These are phyloP conservation scores for Fusarium brevicatenulatum DNA, from an alignment of 2,329 filamentous ascomycete genomes.

Conservation along the genomic window DNA sequence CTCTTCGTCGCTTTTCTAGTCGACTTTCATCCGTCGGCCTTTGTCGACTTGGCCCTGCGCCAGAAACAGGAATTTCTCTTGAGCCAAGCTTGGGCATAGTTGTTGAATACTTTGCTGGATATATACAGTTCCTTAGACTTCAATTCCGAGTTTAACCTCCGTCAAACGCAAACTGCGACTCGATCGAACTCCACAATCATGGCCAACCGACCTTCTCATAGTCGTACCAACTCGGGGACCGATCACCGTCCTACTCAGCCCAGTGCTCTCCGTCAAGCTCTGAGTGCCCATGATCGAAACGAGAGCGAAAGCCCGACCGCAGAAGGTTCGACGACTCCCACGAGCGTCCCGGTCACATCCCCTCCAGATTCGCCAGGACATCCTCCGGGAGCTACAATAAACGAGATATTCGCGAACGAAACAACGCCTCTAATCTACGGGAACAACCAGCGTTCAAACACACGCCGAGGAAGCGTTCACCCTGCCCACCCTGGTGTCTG, in stretches of 20 bases:
- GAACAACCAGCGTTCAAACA: conserved; percentile 35
- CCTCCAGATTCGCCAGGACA: conserved; percentile 40
- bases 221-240: conserved; percentile 45
- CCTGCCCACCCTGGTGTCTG: conserved; percentile 62
- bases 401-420: conserved; percentile 52
- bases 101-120: neutral
- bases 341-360: conserved; percentile 33
- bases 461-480: conserved; percentile 40
- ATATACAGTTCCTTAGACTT: neutral
- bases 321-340: conserved; percentile 6
- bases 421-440: conserved; percentile 60
- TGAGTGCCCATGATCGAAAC: conserved; percentile 47
- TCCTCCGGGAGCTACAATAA: conserved; percentile 31
- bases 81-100: conserved; percentile 3
- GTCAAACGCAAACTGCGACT: neutral
- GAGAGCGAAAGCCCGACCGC: conserved; percentile 10
- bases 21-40: conserved; percentile 3
- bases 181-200: conserved; percentile 33
- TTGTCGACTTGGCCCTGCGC: neutral
- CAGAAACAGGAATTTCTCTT: neutral
- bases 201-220: conserved; percentile 43
- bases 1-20: conserved; percentile 18
- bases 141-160: neutral
- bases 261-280: conserved; percentile 59
- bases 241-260: conserved; percentile 56